Conservation (phyloP, 192 early-diverging fungal genomes). For the Coemansia umbellata region DNA sequence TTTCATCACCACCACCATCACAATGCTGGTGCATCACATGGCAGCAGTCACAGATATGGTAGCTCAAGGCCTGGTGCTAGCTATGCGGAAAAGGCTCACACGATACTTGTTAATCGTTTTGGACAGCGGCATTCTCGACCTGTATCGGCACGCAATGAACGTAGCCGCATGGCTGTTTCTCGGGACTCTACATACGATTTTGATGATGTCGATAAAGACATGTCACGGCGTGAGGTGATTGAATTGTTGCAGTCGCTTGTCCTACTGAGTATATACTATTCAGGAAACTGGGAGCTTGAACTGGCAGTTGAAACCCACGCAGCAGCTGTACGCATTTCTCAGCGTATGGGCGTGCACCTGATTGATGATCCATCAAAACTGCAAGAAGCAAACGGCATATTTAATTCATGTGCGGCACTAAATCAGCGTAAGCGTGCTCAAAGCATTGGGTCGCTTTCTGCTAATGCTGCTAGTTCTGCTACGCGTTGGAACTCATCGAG, state of each 20-base stretch:
- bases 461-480: background rate
- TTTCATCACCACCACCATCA: background rate
- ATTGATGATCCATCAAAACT: constrained; percentile 31
- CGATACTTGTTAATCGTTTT: constrained; percentile 34
- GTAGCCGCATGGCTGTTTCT: constrained; percentile 9
- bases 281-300: constrained; percentile 34
- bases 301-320: constrained; percentile 39
- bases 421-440: constrained; percentile 32
- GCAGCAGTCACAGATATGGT: background rate
- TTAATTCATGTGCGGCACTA: constrained; percentile 17
- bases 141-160: constrained; percentile 18
- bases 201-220: constrained; percentile 7
- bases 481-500: constrained; percentile 6
- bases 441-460: constrained; percentile 4
- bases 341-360: constrained; percentile 39
- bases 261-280: constrained; percentile 39
- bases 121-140: constrained; percentile 20
- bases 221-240: constrained; percentile 27
- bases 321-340: constrained; percentile 34
- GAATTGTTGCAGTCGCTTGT: constrained; percentile 42
- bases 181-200: constrained; percentile 6
- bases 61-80: constrained; percentile 13
- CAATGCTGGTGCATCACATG: background rate
- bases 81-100: constrained; percentile 44
- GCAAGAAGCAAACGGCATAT: constrained; percentile 34